phyloP scores from a whole-genome alignment of 176 grass and related monocot species.

The Carex pumila region DNA sequence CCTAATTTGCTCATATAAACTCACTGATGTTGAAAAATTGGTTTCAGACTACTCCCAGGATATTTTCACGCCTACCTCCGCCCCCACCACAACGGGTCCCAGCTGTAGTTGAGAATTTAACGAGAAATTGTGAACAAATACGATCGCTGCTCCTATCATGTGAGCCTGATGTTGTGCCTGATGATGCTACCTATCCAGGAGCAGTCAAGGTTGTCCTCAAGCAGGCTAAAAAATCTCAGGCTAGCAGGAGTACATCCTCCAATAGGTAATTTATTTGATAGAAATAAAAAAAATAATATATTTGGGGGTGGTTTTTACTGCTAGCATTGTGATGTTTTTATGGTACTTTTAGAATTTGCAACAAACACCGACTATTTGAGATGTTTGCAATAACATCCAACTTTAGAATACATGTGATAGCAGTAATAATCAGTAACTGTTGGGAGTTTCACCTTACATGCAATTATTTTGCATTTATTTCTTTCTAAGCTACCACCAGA shows the following conservation, averaged over 20 bases:
- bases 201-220: neutral
- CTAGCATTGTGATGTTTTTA: neutral
- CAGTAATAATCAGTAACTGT: neutral
- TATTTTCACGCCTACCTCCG: neutral
- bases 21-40: neutral
- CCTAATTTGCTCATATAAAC: neutral
- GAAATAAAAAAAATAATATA: neutral
- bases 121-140: neutral
- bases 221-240: neutral
- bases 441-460: neutral
- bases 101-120: neutral
- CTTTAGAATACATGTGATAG: neutral
- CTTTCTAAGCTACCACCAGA: neutral
- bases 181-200: neutral
- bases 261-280: conserved; percentile 7
- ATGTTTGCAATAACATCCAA: neutral
- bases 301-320: neutral
- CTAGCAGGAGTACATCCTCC: neutral
- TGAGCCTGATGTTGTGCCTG: neutral
- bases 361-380: neutral
- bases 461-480: neutral
- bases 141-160: neutral
- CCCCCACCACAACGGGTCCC: neutral
- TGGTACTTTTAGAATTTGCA: neutral
- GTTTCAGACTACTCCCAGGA: neutral